Base-by-base conservation (phyloP, 129 eudicot genomes). In the Oenanthe sinensis region DNA sequence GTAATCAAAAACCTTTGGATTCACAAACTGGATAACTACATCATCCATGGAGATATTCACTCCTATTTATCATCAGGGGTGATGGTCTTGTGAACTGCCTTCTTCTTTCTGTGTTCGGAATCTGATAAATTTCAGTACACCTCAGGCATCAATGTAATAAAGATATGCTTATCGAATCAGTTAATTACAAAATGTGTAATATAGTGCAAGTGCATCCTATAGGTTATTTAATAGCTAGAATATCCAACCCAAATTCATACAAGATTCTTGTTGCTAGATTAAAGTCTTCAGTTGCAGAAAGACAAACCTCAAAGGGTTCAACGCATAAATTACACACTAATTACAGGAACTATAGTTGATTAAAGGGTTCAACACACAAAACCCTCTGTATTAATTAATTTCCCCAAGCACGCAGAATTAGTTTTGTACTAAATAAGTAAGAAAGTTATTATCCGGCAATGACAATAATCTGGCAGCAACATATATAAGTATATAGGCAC, bases 1-100 rank as follows among this genome's bases (percentile, higher is more conserved):
- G 48, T 4, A 30, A 16, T 60, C 1, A 20, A 13, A 28, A 80
- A 91, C 98, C 98, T 88, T 93, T 93, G 98, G 98, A 85, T 86
- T 93, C 60, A 54, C 26, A 82, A 93, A 93, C 79, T 91, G 97
- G 81, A 93, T 89, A 68, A 93, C 98, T 2, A 78, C 80, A 45
- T 91, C 97, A 81, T 93, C 98, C 83, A 87, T 89, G 77, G 89
- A 87, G 50, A 93, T 87, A 77, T 90, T 89, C 24, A 93, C 97
- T 9, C 95, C 97, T 70, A 90, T 86, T 85, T n/a, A n/a, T n/a
- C n/a, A n/a, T n/a, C n/a, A n/a, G n/a, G n/a, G n/a, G n/a, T n/a
- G n/a, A n/a, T n/a, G n/a, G n/a, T n/a, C n/a, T n/a, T n/a, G n/a
- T n/a, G n/a, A n/a, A n/a, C 75, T 37, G 75, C 75, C 75, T 93